Evolutionary conservation across 768 basidiomycete genomes (phyloP).

Genomic region (Suillus paluster): DNA sequence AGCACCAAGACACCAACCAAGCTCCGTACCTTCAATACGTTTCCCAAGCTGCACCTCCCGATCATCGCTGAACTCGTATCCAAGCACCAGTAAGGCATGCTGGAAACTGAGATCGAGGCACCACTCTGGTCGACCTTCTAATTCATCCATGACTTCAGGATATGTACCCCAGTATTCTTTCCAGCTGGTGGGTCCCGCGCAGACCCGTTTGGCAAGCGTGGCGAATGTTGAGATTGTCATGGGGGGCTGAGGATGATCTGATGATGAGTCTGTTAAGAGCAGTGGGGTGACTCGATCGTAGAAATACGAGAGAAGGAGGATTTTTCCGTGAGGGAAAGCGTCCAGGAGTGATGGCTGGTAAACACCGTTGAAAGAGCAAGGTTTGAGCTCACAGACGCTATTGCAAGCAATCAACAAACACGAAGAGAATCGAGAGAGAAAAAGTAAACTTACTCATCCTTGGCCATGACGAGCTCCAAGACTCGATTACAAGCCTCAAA

Average conservation of each 20-base stretch:
- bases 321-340: slow-evolving; percentile 82
- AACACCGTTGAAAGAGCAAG: slow-evolving; percentile 96
- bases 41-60: slow-evolving; percentile 82
- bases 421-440: slow-evolving; percentile 1
- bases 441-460: slow-evolving; percentile 75
- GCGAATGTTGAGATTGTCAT: slow-evolving; percentile 64
- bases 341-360: slow-evolving; percentile 94
- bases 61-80: slow-evolving; percentile 83
- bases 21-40: slow-evolving; percentile 85
- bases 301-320: slow-evolving; percentile 96
- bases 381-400: slow-evolving; percentile 87
- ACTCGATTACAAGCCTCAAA: slow-evolving; percentile 88
- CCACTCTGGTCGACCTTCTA: slow-evolving; percentile 87
- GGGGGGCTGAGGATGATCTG: slow-evolving; percentile 25
- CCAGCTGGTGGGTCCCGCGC: slow-evolving; percentile 71
- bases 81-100: slow-evolving; percentile 83
- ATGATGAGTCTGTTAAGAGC: slow-evolving; percentile 40
- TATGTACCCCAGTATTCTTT: slow-evolving; percentile 47
- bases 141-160: slow-evolving; percentile 61
- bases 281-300: slow-evolving; percentile 92
- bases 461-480: slow-evolving; percentile 89
- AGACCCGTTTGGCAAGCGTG: slow-evolving; percentile 70
- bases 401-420: background rate
- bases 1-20: slow-evolving; percentile 93
- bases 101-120: slow-evolving; percentile 97